These are phyloP conservation scores for Ajuga chamaepitys DNA, from an alignment of 257 asterid genomes.

Conservation along the genomic window DNA sequence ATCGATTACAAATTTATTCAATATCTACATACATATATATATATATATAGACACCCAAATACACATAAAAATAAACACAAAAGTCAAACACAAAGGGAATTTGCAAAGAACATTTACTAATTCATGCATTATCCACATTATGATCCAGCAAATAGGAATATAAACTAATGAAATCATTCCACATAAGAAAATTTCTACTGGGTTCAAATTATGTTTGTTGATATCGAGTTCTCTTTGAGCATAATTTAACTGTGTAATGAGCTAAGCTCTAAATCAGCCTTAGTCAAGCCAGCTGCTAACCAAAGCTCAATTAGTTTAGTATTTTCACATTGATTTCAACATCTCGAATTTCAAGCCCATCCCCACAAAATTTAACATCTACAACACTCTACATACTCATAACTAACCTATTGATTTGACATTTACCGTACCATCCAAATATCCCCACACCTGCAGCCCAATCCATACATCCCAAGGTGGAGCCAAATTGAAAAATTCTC, in stretches of 20 bases:
- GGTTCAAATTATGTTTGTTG: background rate
- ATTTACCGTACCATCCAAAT: too few species aligned
- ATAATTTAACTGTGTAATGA: background rate
- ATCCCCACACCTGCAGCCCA: too few species aligned
- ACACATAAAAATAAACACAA: background rate
- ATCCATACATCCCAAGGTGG: background rate
- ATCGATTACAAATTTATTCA: background rate
- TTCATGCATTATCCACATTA: background rate
- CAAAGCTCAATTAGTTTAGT: background rate
- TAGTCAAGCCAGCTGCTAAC: background rate
- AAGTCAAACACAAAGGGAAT: background rate
- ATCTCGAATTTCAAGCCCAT: background rate
- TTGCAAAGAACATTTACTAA: background rate
- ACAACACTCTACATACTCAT: too few species aligned
- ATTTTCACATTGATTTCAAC: background rate
- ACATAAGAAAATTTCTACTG: background rate
- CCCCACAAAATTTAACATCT: too few species aligned
- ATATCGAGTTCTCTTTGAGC: background rate
- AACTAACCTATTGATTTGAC: too few species aligned
- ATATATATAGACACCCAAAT: background rate
- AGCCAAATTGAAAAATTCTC: background rate
- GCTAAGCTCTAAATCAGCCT: background rate
- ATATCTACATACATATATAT: background rate
- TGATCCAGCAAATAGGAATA: background rate
- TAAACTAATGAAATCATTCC: background rate